Base-by-base conservation (phyloP, 805 yeast species). In the Ogataea salicorniae region DNA sequence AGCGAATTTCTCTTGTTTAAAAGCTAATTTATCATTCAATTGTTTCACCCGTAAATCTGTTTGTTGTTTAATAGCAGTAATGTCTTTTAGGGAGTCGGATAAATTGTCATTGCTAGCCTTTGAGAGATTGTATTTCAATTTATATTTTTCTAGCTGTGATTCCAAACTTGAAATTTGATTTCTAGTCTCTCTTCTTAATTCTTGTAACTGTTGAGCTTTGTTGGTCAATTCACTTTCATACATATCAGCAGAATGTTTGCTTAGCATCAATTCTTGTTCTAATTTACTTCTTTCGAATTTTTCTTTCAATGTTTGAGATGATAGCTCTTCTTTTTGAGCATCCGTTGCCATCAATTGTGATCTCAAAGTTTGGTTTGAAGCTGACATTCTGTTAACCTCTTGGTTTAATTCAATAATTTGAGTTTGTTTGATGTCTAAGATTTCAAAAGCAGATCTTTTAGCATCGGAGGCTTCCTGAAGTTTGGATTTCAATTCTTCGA, bases 1-100 rank as follows among this genome's bases (percentile, higher is more conserved):
- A 17, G 74, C 54, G 56, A 79, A 80, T 35, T 74, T 77, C 34
- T 74, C 78, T 52, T 80, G 75, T 36, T 72, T 72, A 1, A 61
- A 48, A 1, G 72, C 62, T 13, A 68, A 52, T 26, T 73, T 68
- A 52, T 74, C 79, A 22, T 72, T 73, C 26, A 83, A 60, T 4
- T 72, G 67, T 52, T 76, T 77, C 23, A 80, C 62, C 46, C 77
- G 70, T 1, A 70, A 53, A 26, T 77, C 60, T 5, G 78, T 58
- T 42, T 69, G 63, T 49, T 81, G 75, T 52, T 75, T 60, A 41
- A 66, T 66, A 7, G 63, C 49, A 1, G 74, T 62, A 5, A 70
- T 54, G 2, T 71, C 71, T 3, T 66, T 62, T 37, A 72, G 60
- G 37, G 73, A 67, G 2, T 63, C 59, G 2, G 62, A 46, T 20